These are phyloP conservation scores for Candida schatavii DNA, from an alignment of 805 yeast genomes.

Conservation along the genomic window DNA sequence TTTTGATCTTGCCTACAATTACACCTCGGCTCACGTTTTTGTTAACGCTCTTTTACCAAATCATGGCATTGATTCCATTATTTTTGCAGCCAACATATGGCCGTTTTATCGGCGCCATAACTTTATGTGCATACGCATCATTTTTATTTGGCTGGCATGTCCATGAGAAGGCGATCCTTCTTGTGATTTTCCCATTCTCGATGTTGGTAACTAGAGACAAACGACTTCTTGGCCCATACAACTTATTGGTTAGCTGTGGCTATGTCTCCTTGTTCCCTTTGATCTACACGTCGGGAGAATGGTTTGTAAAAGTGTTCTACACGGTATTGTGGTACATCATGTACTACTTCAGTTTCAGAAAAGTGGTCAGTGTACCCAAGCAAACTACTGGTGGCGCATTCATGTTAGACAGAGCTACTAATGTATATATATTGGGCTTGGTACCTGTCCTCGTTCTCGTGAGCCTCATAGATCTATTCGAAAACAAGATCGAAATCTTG, in stretches of 20 bases:
- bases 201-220: constrained; percentile 71
- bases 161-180: constrained; percentile 94
- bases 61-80: constrained; percentile 72
- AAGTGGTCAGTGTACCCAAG: constrained; percentile 60
- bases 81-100: constrained; percentile 66
- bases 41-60: constrained; percentile 80
- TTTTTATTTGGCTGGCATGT: constrained; percentile 98
- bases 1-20: constrained; percentile 76
- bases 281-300: constrained; percentile 74
- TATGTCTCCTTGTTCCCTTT: constrained; percentile 87
- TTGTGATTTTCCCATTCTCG: constrained; percentile 84
- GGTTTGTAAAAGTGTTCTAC: constrained; percentile 70
- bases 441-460: constrained; percentile 55
- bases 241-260: constrained; percentile 73
- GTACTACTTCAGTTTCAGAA: constrained; percentile 68
- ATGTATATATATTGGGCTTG: constrained; percentile 65
- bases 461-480: constrained; percentile 51
- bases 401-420: constrained; percentile 66
- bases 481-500: constrained; percentile 49
- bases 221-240: constrained; percentile 67
- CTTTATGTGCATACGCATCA: constrained; percentile 88
- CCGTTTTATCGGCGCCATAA: constrained; percentile 78
- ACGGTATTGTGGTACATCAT: constrained; percentile 85
- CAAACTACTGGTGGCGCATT: constrained; percentile 19
- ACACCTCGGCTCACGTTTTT: constrained; percentile 75